A percentile compares a stretch with the other conserved stretches of the same genome.
Conservation (phyloP, 2,329 filamentous ascomycete species). For the Cercospora sp. region DNA sequence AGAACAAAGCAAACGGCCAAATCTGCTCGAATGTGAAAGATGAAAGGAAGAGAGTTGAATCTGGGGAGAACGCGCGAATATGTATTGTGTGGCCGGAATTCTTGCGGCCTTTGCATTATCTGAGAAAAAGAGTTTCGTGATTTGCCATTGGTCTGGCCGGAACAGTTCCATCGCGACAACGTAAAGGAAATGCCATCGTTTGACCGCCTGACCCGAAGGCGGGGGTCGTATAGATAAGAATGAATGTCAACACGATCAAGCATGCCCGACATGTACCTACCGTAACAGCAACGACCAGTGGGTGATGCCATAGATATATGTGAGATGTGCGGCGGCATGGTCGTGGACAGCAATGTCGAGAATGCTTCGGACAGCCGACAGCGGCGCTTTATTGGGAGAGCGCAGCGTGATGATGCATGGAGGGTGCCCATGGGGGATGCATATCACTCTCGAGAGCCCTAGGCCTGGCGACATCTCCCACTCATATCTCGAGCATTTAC, state of each 20-base stretch:
- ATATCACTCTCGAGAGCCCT: background rate
- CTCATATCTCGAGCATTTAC: slow-evolving; percentile 2
- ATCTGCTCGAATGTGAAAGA: slow-evolving; percentile 4
- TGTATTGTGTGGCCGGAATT: slow-evolving; percentile 30
- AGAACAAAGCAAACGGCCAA: slow-evolving; percentile 14
- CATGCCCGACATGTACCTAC: background rate
- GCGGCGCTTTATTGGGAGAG: background rate
- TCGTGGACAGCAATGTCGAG: background rate
- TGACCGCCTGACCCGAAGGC: slow-evolving; percentile 17
- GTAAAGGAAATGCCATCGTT: slow-evolving; percentile 13
- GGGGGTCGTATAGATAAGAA: slow-evolving; percentile 2
- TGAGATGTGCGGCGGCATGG: background rate
- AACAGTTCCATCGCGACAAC: slow-evolving; percentile 25
- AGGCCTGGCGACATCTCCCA: background rate
- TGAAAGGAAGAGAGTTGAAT: slow-evolving; percentile 20
- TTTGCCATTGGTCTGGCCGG: slow-evolving; percentile 30
- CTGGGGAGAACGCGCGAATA: slow-evolving; percentile 23
- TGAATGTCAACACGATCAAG: background rate
- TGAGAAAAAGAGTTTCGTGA: slow-evolving; percentile 11
- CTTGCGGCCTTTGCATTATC: slow-evolving; percentile 15
- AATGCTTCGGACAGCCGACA: background rate
- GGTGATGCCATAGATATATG: background rate
- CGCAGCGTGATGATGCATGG: background rate
- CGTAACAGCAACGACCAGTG: background rate
- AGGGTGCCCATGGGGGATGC: background rate